Evolutionary conservation across 2,329 filamentous ascomycete genomes (phyloP).

Genomic region (Aspergillaceae sp.): DNA sequence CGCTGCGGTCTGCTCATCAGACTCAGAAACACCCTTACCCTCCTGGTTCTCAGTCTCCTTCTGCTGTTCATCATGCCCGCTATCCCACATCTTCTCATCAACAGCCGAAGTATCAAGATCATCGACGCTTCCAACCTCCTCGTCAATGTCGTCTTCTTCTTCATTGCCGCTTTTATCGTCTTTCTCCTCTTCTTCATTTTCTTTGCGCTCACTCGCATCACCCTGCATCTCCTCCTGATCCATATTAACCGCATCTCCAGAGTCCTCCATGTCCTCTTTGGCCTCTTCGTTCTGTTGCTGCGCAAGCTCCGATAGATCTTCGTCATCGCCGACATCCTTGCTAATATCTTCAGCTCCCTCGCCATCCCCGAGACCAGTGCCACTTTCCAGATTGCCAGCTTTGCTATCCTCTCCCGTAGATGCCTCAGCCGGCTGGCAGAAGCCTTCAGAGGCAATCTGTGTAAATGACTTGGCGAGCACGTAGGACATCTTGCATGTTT

Average conservation of each 20-base stretch:
- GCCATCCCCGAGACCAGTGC: slow-evolving; percentile 89
- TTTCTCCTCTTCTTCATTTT: slow-evolving; percentile 42
- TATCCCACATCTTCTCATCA: slow-evolving; percentile 99
- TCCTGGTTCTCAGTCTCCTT: slow-evolving; percentile 69
- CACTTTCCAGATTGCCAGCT: slow-evolving; percentile 73
- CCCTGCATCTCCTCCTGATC: slow-evolving; percentile 87
- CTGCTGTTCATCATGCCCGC: slow-evolving; percentile 58
- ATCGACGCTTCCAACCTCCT: slow-evolving; percentile 84
- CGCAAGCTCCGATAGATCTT: slow-evolving; percentile 84
- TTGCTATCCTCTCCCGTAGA: slow-evolving; percentile 60
- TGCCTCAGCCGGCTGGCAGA: slow-evolving; percentile 82
- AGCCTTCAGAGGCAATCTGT: slow-evolving; percentile 73
- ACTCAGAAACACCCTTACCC: slow-evolving; percentile 42
- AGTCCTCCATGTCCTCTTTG: slow-evolving; percentile 37
- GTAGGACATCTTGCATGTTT: slow-evolving; percentile 65
- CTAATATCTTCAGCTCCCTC: slow-evolving; percentile 96
- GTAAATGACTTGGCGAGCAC: slow-evolving; percentile 68
- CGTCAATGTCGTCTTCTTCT: slow-evolving; percentile 66
- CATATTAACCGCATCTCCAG: slow-evolving; percentile 43
- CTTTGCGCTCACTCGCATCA: slow-evolving; percentile 56
- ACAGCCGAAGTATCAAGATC: slow-evolving; percentile 82
- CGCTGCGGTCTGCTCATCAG: slow-evolving; percentile 53
- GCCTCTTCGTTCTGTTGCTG: slow-evolving; percentile 64
- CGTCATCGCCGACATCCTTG: slow-evolving; percentile 89
- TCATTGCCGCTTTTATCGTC: slow-evolving; percentile 55